These are phyloP conservation scores for Rutstroemia sp. DNA, from an alignment of 2,329 filamentous ascomycete genomes.

Conservation along the genomic window DNA sequence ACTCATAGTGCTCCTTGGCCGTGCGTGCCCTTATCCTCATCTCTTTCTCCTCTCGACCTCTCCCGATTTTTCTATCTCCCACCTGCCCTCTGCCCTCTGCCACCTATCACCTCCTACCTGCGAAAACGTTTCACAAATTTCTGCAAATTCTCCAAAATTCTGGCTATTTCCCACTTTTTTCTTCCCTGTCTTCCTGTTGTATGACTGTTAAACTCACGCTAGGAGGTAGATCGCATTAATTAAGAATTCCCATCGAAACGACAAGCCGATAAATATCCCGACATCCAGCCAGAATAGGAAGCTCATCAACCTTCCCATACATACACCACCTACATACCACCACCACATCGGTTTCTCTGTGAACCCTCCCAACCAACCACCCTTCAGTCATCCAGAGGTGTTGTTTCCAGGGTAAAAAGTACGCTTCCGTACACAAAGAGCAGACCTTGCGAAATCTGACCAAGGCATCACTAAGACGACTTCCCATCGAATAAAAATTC, in stretches of 20 bases:
- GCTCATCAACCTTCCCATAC: constrained; percentile 5
- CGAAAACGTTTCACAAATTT: too few relatives aligned
- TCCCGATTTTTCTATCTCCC: not conserved
- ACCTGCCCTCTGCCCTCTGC: not conserved
- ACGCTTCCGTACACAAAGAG: not conserved
- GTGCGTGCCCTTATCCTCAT: too few relatives aligned
- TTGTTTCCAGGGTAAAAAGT: not conserved
- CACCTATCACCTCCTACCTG: not conserved
- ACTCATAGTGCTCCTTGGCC: too few relatives aligned
- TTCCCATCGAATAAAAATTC: constrained; percentile 2
- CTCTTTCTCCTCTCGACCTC: not conserved
- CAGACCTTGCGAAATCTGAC: not conserved
- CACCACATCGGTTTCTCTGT: not conserved
- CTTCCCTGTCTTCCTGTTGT: too few relatives aligned
- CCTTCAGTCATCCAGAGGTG: not conserved
- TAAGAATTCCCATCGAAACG: constrained; percentile 3
- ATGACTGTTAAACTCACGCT: not conserved
- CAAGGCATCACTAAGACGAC: not conserved
- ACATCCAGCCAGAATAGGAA: constrained; percentile 7
- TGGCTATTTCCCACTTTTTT: too few relatives aligned
- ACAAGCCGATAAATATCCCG: constrained; percentile 4
- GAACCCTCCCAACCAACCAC: too few relatives aligned
- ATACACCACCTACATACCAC: not conserved
- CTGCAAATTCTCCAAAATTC: too few relatives aligned
- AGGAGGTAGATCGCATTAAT: constrained; percentile 2